These are phyloP conservation scores for Vigna reflexopilosa DNA, from an alignment of 306 rosid genomes.

Conservation along the genomic window DNA sequence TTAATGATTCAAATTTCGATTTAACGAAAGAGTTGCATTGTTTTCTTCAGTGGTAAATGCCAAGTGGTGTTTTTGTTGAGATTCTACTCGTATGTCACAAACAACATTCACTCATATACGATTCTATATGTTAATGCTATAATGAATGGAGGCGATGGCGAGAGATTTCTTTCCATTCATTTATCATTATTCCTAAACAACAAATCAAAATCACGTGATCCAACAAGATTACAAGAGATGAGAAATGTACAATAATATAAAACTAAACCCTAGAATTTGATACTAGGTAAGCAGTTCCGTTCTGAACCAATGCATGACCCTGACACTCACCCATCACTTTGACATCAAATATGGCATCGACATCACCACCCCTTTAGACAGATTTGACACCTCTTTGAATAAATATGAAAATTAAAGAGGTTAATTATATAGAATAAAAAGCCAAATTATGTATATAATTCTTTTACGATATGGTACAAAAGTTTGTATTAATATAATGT, in stretches of 20 bases:
- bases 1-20: neutral
- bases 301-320: slow-evolving; percentile 37
- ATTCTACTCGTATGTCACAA: neutral
- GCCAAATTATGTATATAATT: too few relatives aligned
- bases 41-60: slow-evolving; percentile 19
- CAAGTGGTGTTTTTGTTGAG: slow-evolving; percentile 3
- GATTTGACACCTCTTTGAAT: slow-evolving; percentile 2
- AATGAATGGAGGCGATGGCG: neutral
- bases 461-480: too few relatives aligned
- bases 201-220: slow-evolving; percentile 48
- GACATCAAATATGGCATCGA: slow-evolving; percentile 20
- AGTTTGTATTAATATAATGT: too few relatives aligned
- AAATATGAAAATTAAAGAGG: too few relatives aligned
- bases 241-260: neutral
- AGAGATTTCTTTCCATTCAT: slow-evolving; percentile 25
- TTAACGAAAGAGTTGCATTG: neutral
- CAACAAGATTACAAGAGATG: slow-evolving; percentile 18
- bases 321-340: neutral
- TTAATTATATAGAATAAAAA: too few relatives aligned
- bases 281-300: slow-evolving; percentile 32
- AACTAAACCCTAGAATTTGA: slow-evolving; percentile 31
- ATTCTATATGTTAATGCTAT: slow-evolving; percentile 10
- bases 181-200: slow-evolving; percentile 18
- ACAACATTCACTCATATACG: too few relatives aligned
- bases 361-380: slow-evolving; percentile 34